Base-by-base conservation (phyloP, 176 grass and related monocot species). In the Saccharum spontaneum region DNA sequence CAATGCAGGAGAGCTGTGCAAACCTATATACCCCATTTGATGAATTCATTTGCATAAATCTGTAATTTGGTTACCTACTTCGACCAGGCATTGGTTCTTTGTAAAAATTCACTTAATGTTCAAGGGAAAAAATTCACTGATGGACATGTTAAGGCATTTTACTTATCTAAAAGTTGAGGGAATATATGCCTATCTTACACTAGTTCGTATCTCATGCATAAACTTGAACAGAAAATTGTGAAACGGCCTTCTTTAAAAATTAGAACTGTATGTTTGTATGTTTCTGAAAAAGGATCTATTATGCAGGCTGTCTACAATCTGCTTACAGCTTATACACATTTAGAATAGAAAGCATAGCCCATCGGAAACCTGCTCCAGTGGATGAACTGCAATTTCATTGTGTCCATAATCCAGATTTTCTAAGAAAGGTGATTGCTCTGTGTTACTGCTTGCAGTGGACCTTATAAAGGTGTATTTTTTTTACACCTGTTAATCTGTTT, bases 351-450 rank as follows among this genome's bases (percentile, higher is more conserved):
- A 90, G 86, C 79, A 91, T 83, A 91, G 75, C 78, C 74, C 68
- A 83, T 52, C 73, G 88, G 43, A 93, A 95, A 82, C 85, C 90
- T 63, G 86, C 88, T 82, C 88, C 94, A 49, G 60, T 95, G 39
- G 90, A 89, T 73, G 90, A 91, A 81, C 80, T 95, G n/a, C 94
- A 93, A 46, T 87, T 95, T 93, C 94, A 89, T 87, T 91, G 88
- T 60, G 86, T 95, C 45, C 63, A 89, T 12, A 87, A 85, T 63
- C 88, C 86, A 76, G 79, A 80, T 79, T 86, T 92, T 74, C 83
- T 93, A 43, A 84, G 72, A 70, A 88, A 69, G 88, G 94, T 95
- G 82, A 76, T 38, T 82, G 15, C 14, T 63, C 18, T 30, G 26
- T 79, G 24, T 79, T 48, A 38, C 48, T 74, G 65, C 31, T 75